phyloP scores from a whole-genome alignment of 257 asterid genomes.

The Solanum gandarillasii region DNA sequence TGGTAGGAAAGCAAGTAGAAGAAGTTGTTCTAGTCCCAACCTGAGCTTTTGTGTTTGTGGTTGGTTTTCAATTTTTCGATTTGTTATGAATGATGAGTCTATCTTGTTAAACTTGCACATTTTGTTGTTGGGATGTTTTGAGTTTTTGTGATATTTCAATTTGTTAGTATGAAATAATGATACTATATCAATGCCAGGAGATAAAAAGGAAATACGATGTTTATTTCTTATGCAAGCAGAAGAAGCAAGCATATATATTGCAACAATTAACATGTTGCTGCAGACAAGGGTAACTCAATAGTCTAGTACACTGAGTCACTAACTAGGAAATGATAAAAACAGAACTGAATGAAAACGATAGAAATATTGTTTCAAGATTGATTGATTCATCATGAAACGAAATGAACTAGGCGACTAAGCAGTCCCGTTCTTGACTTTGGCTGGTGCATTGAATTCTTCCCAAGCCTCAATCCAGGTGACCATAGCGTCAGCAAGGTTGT shows the following conservation, averaged over 20 bases:
- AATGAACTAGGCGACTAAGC: background rate
- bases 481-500: constrained; percentile 60
- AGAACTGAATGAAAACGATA: background rate
- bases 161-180: background rate
- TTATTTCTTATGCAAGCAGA: background rate
- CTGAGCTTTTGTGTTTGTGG: background rate
- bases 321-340: background rate
- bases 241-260: background rate
- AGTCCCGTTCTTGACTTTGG: background rate
- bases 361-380: background rate
- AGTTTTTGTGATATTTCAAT: background rate
- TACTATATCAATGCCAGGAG: background rate
- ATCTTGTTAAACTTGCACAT: background rate
- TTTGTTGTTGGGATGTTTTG: background rate
- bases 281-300: background rate
- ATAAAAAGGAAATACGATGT: background rate
- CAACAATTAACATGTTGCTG: background rate
- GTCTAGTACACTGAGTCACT: background rate
- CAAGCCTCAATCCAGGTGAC: constrained; percentile 63
- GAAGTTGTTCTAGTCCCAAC: background rate
- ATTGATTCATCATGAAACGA: background rate
- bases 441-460: constrained; percentile 45
- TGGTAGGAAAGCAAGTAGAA: background rate
- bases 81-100: background rate
- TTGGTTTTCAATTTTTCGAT: background rate